phyloP scores from a whole-genome alignment of 2,329 filamentous ascomycete species.

The Falciphora oryzae region DNA sequence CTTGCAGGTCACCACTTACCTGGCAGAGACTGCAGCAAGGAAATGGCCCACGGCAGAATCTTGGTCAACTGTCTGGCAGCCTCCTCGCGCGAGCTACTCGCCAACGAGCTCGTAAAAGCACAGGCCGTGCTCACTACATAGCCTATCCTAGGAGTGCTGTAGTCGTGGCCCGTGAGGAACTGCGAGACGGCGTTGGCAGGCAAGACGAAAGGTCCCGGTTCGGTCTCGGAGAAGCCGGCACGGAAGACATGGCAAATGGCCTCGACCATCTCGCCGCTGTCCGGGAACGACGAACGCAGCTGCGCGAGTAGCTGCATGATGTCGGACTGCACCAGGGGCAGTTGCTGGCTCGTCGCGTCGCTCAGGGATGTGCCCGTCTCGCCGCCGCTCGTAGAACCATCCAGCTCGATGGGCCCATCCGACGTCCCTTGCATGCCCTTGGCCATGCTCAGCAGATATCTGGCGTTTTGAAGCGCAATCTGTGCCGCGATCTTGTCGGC shows the following conservation, averaged over 20 bases:
- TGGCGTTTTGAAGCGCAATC: slow-evolving; percentile 50
- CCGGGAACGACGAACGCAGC: slow-evolving; percentile 47
- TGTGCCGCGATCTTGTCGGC: slow-evolving; percentile 41
- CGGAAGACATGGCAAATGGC: slow-evolving; percentile 65
- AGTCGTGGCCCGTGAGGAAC: slow-evolving; percentile 55
- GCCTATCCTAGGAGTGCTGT: slow-evolving; percentile 57
- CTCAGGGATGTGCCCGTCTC: slow-evolving; percentile 10
- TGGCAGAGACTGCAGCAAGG: slow-evolving; percentile 56
- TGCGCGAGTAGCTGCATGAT: slow-evolving; percentile 41
- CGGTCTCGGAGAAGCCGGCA: slow-evolving; percentile 68
- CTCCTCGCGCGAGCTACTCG: slow-evolving; percentile 35
- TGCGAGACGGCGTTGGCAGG: slow-evolving; percentile 58
- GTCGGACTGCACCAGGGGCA: slow-evolving; percentile 35
- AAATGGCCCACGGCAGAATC: slow-evolving; percentile 57
- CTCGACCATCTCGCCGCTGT: slow-evolving; percentile 63
- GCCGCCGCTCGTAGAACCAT: slow-evolving; percentile 28
- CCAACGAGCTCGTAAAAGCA: slow-evolving; percentile 59
- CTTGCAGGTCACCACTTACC: slow-evolving; percentile 34
- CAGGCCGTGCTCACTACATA: slow-evolving; percentile 66
- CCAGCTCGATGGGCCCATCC: slow-evolving; percentile 62
- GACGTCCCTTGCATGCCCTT: slow-evolving; percentile 65
- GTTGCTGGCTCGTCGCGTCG: slow-evolving; percentile 14
- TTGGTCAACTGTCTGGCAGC: slow-evolving; percentile 42
- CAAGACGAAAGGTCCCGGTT: slow-evolving; percentile 73
- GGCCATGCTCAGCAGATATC: slow-evolving; percentile 64